Conservation (phyloP, 164 flowering plant species). For the Magnolia kwangsiensis region DNA sequence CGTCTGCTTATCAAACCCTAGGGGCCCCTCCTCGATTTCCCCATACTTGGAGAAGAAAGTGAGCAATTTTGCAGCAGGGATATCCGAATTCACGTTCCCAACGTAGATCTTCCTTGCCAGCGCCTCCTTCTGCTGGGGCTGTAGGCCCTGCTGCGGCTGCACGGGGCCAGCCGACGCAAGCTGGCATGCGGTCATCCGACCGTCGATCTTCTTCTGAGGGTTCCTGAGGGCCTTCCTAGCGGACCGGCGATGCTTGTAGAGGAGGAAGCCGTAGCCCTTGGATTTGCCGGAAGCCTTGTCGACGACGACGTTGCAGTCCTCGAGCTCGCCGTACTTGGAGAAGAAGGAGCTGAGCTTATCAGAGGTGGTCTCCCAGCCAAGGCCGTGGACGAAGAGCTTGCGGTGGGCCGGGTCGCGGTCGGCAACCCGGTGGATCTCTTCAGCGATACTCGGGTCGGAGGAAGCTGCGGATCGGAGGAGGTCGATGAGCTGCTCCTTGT, state of each 20-base stretch:
- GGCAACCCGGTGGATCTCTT: conserved; percentile 38
- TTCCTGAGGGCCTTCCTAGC: conserved; percentile 36
- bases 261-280: conserved; percentile 46
- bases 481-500: conserved; percentile 47
- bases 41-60: conserved; percentile 32
- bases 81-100: conserved; percentile 27
- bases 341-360: conserved; percentile 31
- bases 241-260: conserved; percentile 31
- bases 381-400: conserved; percentile 49
- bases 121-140: conserved; percentile 11
- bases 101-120: conserved; percentile 35
- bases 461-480: conserved; percentile 32
- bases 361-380: conserved; percentile 44
- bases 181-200: conserved; percentile 41
- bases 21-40: conserved; percentile 40
- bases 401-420: conserved; percentile 45
- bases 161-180: conserved; percentile 36
- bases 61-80: conserved; percentile 20
- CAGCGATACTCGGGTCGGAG: conserved; percentile 23
- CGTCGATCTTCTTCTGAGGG: conserved; percentile 46
- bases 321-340: conserved; percentile 36
- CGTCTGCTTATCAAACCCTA: conserved; percentile 36
- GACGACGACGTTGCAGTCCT: conserved; percentile 33
- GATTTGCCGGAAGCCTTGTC: conserved; percentile 43
- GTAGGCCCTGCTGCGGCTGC: not conserved